These are phyloP conservation scores for Talaromyces sp. DNA, from an alignment of 2,329 filamentous ascomycete genomes.

Conservation along the genomic window DNA sequence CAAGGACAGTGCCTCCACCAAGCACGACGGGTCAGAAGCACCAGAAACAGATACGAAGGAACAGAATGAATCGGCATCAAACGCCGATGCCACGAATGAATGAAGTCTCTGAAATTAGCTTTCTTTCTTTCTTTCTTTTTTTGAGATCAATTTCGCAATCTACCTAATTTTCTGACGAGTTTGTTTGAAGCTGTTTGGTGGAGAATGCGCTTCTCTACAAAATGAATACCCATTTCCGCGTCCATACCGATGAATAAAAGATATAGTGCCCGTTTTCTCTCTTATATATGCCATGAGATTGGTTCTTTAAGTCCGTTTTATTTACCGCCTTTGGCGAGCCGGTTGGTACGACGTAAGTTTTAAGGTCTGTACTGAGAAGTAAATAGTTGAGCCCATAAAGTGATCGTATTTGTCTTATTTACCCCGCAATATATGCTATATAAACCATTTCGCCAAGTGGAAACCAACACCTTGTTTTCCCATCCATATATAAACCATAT, in stretches of 20 bases:
- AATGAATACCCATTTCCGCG: neutral
- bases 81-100: neutral
- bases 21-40: neutral
- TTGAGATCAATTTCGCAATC: neutral
- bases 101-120: constrained; percentile 3
- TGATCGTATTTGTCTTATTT: neutral
- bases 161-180: neutral
- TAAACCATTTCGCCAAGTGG: neutral
- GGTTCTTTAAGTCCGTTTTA: too few species aligned
- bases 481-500: neutral
- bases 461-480: neutral
- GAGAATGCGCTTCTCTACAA: neutral
- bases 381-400: too few species aligned
- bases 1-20: neutral
- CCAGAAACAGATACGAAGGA: constrained; percentile 1
- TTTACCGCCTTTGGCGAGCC: too few species aligned
- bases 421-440: neutral
- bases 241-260: neutral
- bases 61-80: constrained; percentile 1
- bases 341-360: neutral
- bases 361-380: too few species aligned
- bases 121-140: neutral
- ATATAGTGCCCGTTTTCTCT: too few species aligned
- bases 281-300: neutral
- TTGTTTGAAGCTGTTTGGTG: neutral